phyloP scores from a whole-genome alignment of 805 yeast species.

The Limtongia smithiae region DNA sequence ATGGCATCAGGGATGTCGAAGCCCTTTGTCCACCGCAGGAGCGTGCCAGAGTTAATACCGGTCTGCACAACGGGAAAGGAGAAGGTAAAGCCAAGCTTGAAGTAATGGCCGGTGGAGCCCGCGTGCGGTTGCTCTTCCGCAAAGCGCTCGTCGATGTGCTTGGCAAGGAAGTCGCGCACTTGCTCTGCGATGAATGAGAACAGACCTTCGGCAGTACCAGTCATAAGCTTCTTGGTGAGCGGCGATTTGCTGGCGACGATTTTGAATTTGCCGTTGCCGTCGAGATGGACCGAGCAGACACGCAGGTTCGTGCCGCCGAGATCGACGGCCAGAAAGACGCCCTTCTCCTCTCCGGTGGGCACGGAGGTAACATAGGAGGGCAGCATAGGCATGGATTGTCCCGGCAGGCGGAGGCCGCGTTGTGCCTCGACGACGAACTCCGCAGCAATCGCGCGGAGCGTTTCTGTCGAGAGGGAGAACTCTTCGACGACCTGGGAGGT shows the following conservation, averaged over 20 bases:
- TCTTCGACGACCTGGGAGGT: background rate
- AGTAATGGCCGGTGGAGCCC: constrained; percentile 31
- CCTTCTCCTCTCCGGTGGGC: constrained; percentile 83
- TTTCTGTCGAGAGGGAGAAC: constrained; percentile 15
- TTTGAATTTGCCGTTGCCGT: constrained; percentile 62
- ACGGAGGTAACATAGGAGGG: constrained; percentile 78
- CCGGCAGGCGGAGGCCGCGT: constrained; percentile 33
- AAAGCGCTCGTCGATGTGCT: constrained; percentile 56
- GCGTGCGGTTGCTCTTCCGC: constrained; percentile 33
- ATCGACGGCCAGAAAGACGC: constrained; percentile 84
- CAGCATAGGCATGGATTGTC: constrained; percentile 59
- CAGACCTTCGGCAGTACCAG: constrained; percentile 61
- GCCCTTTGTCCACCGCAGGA: constrained; percentile 96
- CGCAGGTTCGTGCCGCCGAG: constrained; percentile 96
- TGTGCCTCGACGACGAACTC: constrained; percentile 28
- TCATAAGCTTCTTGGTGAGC: constrained; percentile 74
- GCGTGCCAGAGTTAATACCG: constrained; percentile 69
- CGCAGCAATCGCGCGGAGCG: constrained; percentile 29
- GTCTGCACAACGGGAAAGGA: constrained; percentile 90
- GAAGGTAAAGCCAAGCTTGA: constrained; percentile 89
- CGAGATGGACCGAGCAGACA: constrained; percentile 78
- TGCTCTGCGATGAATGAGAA: constrained; percentile 73
- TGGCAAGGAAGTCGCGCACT: constrained; percentile 59
- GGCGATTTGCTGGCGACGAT: constrained; percentile 72
- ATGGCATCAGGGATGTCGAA: constrained; percentile 81